A percentile compares a stretch with the other conserved stretches of the same genome.
Conservation (phyloP, 2,329 filamentous ascomycete species). For the Claviceps maximensis region DNA sequence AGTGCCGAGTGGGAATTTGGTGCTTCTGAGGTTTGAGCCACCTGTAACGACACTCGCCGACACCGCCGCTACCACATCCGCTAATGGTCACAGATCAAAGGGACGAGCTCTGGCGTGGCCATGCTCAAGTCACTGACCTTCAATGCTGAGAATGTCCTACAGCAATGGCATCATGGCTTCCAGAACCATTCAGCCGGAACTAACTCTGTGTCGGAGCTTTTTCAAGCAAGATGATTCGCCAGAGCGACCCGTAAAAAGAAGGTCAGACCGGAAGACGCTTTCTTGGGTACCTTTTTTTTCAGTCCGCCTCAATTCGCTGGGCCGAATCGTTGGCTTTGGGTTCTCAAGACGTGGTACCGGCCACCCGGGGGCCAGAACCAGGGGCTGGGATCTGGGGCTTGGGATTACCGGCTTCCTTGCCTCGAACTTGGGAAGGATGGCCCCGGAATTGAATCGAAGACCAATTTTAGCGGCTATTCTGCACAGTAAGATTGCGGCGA, state of each 20-base stretch:
- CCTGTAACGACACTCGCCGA: not conserved
- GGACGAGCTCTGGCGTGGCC: not conserved
- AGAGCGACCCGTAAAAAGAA: not conserved
- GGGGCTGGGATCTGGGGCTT: not conserved
- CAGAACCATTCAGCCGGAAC: not conserved
- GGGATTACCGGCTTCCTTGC: not conserved
- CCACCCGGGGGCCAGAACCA: not conserved
- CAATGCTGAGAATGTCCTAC: not conserved
- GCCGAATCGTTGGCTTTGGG: not conserved
- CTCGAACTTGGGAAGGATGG: not conserved
- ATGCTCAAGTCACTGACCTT: not conserved
- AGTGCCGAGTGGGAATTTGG: not conserved
- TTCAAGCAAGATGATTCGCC: not conserved
- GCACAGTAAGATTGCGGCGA: conserved; percentile 4
- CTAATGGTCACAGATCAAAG: not conserved
- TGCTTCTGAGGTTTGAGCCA: not conserved
- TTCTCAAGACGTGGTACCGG: not conserved
- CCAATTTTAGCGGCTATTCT: conserved; percentile 3
- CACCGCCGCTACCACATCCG: not conserved
- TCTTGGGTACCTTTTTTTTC: not conserved
- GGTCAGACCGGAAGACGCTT: not conserved
- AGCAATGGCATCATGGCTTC: not conserved
- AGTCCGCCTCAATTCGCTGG: not conserved
- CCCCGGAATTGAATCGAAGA: not conserved
- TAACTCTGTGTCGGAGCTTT: not conserved